Percentiles rank a stretch among this genome's conserved stretches.
These are phyloP conservation scores for Apophysomyces sp. DNA, from an alignment of 371 early-diverging fungal species.

Conservation along the genomic window DNA sequence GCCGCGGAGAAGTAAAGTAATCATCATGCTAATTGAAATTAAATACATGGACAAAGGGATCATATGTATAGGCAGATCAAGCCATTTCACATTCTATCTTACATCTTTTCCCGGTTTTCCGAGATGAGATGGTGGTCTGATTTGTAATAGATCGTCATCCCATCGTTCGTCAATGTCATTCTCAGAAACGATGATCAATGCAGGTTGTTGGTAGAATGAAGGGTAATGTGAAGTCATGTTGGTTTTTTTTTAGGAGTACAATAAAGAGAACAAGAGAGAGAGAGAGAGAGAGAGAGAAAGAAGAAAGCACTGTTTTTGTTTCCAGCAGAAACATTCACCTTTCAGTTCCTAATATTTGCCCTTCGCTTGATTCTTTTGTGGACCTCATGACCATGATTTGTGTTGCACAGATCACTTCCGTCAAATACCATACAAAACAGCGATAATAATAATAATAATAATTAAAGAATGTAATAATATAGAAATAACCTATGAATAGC, in stretches of 20 bases:
- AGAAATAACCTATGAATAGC: no score
- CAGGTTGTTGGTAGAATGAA: background rate
- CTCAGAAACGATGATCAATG: background rate
- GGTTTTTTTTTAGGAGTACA: background rate
- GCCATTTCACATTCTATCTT: no score
- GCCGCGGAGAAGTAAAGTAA: background rate
- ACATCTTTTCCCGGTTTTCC: background rate
- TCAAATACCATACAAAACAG: background rate
- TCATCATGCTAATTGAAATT: background rate
- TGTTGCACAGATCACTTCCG: background rate
- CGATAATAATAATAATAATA: no score
- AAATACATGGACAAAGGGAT: background rate
- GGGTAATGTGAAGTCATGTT: background rate
- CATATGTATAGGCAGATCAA: no score
- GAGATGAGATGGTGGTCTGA: background rate
- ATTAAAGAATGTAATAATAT: no score
- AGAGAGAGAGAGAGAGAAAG: background rate
- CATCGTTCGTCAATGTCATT: background rate
- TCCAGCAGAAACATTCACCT: background rate
- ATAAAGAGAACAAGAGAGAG: background rate
- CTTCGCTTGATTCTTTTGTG: background rate
- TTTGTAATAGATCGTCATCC: background rate
- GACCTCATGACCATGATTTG: background rate
- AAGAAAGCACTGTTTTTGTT: background rate
- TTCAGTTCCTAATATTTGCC: no score